Conservation (phyloP, 139 green algal species). For the Cymbomonas tetramitiformis region DNA sequence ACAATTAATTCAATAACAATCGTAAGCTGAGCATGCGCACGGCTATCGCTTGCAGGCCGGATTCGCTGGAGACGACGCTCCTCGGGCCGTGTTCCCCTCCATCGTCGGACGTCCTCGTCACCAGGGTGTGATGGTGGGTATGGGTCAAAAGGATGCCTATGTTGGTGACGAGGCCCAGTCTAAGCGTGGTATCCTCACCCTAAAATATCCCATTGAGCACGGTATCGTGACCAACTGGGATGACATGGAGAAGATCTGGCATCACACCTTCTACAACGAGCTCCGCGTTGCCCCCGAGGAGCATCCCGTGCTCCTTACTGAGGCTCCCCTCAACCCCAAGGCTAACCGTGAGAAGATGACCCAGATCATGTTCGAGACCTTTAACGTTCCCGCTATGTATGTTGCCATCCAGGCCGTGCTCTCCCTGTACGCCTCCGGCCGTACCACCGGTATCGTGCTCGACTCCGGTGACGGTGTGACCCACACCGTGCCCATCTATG, state of each 20-base stretch:
- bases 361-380: constrained; percentile 98
- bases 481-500: constrained; percentile 89
- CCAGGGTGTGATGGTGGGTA: constrained; percentile 83
- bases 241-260: constrained; percentile 99
- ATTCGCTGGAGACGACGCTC: constrained; percentile 92
- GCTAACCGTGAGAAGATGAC: constrained; percentile 86
- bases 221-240: constrained; percentile 95
- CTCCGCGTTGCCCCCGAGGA: constrained; percentile 94
- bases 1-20: too few relatives aligned
- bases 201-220: constrained; percentile 88
- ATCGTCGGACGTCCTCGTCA: constrained; percentile 90
- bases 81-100: constrained; percentile 83
- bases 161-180: constrained; percentile 93
- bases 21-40: too few relatives aligned
- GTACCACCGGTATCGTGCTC: constrained; percentile 95
- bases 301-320: constrained; percentile 94
- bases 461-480: constrained; percentile 90
- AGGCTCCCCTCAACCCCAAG: constrained; percentile 95
- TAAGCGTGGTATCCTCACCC: constrained; percentile 88
- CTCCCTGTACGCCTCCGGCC: constrained; percentile 88
- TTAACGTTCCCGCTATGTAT: constrained; percentile 92
- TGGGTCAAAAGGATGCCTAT: constrained; percentile 89
- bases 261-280: constrained; percentile 99
- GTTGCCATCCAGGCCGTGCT: constrained; percentile 92
- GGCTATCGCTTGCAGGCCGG: too few relatives aligned